Evolutionary conservation across 495 filamentous ascomycete genomes (phyloP).

Genomic region (Aspergillus avenaceus): DNA sequence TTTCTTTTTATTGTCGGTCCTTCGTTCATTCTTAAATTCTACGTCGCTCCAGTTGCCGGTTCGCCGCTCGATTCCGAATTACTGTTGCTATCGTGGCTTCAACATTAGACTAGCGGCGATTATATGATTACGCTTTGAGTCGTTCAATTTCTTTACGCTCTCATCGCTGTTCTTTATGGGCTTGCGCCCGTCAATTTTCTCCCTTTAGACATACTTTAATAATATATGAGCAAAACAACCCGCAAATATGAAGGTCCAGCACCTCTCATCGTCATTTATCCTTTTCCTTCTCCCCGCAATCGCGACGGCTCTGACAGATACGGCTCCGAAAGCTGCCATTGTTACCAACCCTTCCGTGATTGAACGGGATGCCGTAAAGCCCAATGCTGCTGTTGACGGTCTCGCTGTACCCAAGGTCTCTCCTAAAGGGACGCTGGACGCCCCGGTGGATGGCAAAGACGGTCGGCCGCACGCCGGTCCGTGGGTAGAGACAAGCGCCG

Average conservation of each 20-base stretch:
- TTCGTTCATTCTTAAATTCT: neutral
- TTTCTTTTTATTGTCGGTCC: neutral
- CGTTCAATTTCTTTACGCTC: neutral
- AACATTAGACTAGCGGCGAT: neutral
- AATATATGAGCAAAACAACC: neutral
- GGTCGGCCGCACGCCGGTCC: conserved; percentile 92
- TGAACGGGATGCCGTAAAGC: conserved; percentile 18
- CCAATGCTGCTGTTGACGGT: conserved; percentile 16
- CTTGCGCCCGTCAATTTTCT: neutral
- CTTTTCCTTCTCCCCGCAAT: conserved; percentile 37
- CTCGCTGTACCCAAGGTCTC: conserved; percentile 17
- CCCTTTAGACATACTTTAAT: neutral
- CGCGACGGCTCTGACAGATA: conserved; percentile 22
- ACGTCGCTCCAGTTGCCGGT: too few relatives aligned
- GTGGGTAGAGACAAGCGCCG: conserved; percentile 66
- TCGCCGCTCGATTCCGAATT: too few relatives aligned
- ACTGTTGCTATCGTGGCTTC: conserved; percentile 10
- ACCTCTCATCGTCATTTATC: conserved; percentile 24
- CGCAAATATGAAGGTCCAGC: conserved; percentile 31
- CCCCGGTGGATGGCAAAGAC: conserved; percentile 92
- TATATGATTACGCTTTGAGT: neutral
- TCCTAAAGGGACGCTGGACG: conserved; percentile 70
- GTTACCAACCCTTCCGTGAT: conserved; percentile 13
- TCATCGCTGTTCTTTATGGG: conserved; percentile 2
- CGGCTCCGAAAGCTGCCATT: conserved; percentile 10